Conservation (phyloP, 805 yeast species). For the Candida germanica region DNA sequence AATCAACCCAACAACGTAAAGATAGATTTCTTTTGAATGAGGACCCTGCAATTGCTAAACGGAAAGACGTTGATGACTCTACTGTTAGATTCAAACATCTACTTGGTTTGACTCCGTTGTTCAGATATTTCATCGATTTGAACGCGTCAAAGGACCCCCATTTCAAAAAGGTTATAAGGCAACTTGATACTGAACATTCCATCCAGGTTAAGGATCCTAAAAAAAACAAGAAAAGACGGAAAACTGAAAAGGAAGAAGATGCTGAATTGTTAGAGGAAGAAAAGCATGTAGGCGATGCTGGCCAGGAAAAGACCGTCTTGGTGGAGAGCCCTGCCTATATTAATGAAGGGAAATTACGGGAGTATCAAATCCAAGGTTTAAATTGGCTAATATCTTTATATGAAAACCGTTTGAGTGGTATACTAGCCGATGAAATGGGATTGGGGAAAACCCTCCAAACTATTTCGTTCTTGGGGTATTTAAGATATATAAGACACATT, state of each 20-base stretch:
- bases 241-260: conserved; percentile 77
- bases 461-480: conserved; percentile 83
- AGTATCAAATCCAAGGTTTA: conserved; percentile 91
- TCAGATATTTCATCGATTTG: conserved; percentile 82
- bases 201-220: conserved; percentile 27
- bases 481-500: conserved; percentile 71
- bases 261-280: conserved; percentile 68
- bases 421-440: conserved; percentile 98
- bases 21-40: conserved; percentile 45
- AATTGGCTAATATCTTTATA: conserved; percentile 91
- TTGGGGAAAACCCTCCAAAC: conserved; percentile 95
- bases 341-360: conserved; percentile 70
- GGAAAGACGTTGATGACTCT: conserved; percentile 56
- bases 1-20: not conserved
- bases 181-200: conserved; percentile 50
- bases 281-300: conserved; percentile 33
- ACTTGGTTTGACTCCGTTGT: conserved; percentile 77
- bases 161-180: conserved; percentile 58
- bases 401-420: conserved; percentile 87
- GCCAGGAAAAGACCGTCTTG: conserved; percentile 56
- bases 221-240: conserved; percentile 47
- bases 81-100: conserved; percentile 78
- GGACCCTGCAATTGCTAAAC: conserved; percentile 58
- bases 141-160: conserved; percentile 76
- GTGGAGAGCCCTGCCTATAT: conserved; percentile 83